Percentiles rank a stretch among this genome's conserved stretches.
Conservation (phyloP, 2,329 filamentous ascomycete species). For the Fusarium oxysporum region DNA sequence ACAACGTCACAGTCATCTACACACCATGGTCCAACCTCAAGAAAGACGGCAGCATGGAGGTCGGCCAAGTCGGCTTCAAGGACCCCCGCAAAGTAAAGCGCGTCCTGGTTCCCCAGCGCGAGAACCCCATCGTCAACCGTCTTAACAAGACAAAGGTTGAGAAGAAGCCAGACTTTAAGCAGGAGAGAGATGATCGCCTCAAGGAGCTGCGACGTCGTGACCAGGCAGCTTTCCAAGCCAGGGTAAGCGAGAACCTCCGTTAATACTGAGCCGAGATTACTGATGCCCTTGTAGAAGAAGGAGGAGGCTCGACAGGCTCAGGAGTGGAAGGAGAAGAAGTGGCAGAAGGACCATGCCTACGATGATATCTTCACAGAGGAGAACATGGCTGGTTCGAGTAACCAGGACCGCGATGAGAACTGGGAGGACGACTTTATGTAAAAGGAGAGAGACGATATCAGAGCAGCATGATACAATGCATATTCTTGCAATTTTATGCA, state of each 20-base stretch:
- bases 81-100: conserved; percentile 85
- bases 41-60: conserved; percentile 96
- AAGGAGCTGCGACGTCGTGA: conserved; percentile 79
- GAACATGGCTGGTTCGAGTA: conserved; percentile 80
- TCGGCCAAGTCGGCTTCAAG: conserved; percentile 94
- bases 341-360: conserved; percentile 97
- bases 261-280: background rate
- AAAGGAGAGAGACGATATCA: background rate
- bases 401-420: conserved; percentile 82
- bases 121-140: conserved; percentile 95
- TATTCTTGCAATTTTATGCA: background rate
- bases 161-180: conserved; percentile 83
- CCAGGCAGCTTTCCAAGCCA: conserved; percentile 68
- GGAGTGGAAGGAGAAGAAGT: conserved; percentile 89
- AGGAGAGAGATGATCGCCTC: conserved; percentile 82
- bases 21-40: conserved; percentile 97
- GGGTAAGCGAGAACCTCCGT: conserved; percentile 60
- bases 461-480: background rate
- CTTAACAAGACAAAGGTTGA: conserved; percentile 97
- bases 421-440: conserved; percentile 97
- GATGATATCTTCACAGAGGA: conserved; percentile 91
- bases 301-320: conserved; percentile 79
- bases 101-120: conserved; percentile 80
- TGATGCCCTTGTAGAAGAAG: conserved; percentile 68
- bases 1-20: conserved; percentile 96